Base-by-base conservation (phyloP, 768 basidiomycete genomes). In the Lentinus brumalis region DNA sequence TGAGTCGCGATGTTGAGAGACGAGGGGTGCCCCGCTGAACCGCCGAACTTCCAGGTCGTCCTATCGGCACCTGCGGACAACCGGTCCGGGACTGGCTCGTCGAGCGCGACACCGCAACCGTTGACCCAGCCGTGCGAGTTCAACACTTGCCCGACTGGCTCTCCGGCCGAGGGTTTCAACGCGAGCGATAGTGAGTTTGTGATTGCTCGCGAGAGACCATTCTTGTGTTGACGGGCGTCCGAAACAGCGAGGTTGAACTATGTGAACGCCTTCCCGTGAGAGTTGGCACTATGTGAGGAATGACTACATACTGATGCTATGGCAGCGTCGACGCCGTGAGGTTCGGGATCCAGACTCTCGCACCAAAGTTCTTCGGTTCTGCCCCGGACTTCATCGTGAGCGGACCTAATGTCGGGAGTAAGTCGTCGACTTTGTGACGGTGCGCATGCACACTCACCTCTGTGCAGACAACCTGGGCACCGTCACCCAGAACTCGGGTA, bases 41-140 rank as follows among this genome's bases (percentile, higher is more conserved):
- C 10, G 14, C 50, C 6, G 21, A 8, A 11, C 40, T 40, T 39
- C 8, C 47, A 81, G 79, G 77, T 79, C 15, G 67, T 82, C n/a
- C 67, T 83, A 2, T 83, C 81, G 15, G 74, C 75, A 5, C 81
- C 82, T 1, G 78, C 82, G 7, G 70, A 74, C 44, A 77, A 83
- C 65, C 64, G 76, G 60, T 82, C 80, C 14, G 82, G 81, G 8
- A 77, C 79, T 2, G 80, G 81, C 11, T 79, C 78, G 4, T 74
- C 73, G 2, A 76, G 77, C 5, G 65, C 69, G 7, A 62, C 75
- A 8, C 75, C 80, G 0, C 66, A 65, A 7, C 59, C 69, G 8
- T 65, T 78, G 10, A 70, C 65, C 1, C 47, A 59, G 6, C 70
- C 76, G 7, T 82, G 79, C 69, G 74, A 82, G 59, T 81, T 78